Base-by-base conservation (phyloP, 148 eudicot species). In the Bassia scoparia region DNA sequence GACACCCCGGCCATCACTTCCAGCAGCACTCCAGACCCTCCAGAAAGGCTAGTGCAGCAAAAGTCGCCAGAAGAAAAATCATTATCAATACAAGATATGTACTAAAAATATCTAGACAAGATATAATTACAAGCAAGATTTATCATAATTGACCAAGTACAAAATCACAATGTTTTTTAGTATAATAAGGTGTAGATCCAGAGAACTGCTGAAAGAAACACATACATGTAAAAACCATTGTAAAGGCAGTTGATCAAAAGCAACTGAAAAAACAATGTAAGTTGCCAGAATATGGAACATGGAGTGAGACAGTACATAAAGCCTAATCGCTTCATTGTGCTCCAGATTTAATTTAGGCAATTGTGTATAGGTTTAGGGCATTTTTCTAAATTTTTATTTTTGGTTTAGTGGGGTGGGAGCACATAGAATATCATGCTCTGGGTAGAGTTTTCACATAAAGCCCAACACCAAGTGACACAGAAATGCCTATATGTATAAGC, bases 21-120 rank as follows among this genome's bases (percentile, higher is more conserved):
- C 99, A 30, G 99, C 88, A 74, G 99, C 90, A 83, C 86, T 89
- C 99, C 99, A 95, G 58, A 95, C 83, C 84, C 97, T 89, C 99
- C 99, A 95, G 73, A 95, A 95, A 64, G 99, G 99, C 99, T 94
- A 82, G 73, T 60, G 79, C 33, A 38, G 46, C 31, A 79, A 76
- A 54, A 66, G 79, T 20, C 52, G 61, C 44, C 44, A 70, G n/a
- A n/a, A 72, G 27, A 76, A 46, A 53, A 29, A 11, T 79, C 56
- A 61, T 33, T 61, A 68, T 48, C 68, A 46, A 60, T 34, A 37
- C n/a, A 26, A 15, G 30, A 61, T 29, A 7, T 10, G 26, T 48
- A 59, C 30, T 60, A 21, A 37, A 21, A n/a, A 41, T 7, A 38
- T 38, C 4, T 17, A 37, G 15, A 63, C 68, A 35, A 2, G n/a